phyloP scores from a whole-genome alignment of 768 basidiomycete species.

The Xerocomellus amylosporus region DNA sequence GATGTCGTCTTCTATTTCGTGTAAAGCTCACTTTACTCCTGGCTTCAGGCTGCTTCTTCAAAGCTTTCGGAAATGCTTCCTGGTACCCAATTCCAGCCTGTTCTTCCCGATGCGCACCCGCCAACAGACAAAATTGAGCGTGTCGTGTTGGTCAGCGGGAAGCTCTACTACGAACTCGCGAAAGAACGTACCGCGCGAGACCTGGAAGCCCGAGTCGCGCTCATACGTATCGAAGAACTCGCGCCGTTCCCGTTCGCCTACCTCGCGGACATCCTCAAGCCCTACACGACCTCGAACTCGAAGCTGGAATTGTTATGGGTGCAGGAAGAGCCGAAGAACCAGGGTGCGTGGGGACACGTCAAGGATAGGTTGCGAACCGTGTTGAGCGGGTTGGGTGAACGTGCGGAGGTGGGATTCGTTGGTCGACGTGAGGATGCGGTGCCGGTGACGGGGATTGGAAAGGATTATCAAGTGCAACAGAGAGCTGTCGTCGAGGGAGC shows the following conservation, averaged over 20 bases:
- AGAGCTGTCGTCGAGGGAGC: constrained; percentile 54
- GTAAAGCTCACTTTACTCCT: background rate
- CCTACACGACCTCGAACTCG: constrained; percentile 46
- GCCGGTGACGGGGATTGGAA: constrained; percentile 75
- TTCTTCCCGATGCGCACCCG: constrained; percentile 50
- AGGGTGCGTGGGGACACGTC: constrained; percentile 77
- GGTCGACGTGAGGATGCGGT: constrained; percentile 72
- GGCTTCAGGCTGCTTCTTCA: constrained; percentile 67
- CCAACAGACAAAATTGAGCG: constrained; percentile 46
- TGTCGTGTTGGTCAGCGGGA: constrained; percentile 76
- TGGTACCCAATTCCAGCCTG: constrained; percentile 63
- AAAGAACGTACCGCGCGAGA: constrained; percentile 58
- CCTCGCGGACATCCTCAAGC: constrained; percentile 44
- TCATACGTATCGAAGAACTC: constrained; percentile 82
- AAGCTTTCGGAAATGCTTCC: constrained; percentile 56
- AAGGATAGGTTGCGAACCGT: constrained; percentile 52
- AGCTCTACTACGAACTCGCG: constrained; percentile 83
- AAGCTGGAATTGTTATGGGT: constrained; percentile 51
- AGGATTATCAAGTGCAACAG: constrained; percentile 65
- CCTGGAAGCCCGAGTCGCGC: constrained; percentile 52
- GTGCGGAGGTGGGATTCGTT: constrained; percentile 46
- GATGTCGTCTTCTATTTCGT: background rate
- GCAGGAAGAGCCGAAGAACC: constrained; percentile 89
- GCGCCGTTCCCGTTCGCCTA: constrained; percentile 80
- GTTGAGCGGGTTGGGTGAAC: constrained; percentile 39